phyloP scores from a whole-genome alignment of 352 stramenopile species.

The Phytophthora capsici region DNA sequence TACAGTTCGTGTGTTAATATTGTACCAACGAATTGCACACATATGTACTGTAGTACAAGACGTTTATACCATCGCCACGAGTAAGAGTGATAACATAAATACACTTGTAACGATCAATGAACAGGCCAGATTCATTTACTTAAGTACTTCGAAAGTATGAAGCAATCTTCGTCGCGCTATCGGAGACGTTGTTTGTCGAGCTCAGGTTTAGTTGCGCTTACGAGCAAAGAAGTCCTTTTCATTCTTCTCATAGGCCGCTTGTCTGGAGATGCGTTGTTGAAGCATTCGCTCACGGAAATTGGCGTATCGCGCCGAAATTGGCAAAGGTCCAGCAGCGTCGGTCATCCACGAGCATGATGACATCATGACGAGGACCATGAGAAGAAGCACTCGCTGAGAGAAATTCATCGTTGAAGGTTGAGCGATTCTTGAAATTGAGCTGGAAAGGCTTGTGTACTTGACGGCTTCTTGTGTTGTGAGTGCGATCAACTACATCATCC shows the following conservation, averaged over 20 bases:
- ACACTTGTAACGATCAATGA: too few species aligned
- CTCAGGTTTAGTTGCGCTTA: constrained; percentile 21
- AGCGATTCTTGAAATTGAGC: constrained; percentile 8
- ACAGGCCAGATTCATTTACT: too few species aligned
- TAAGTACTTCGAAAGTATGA: too few species aligned
- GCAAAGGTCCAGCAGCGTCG: constrained; percentile 12
- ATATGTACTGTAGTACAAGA: too few species aligned
- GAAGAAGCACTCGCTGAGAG: constrained; percentile 22
- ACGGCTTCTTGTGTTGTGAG: constrained; percentile 2
- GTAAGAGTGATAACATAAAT: too few species aligned
- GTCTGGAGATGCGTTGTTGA: constrained; percentile 13
- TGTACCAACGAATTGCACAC: too few species aligned
- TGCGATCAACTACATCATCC: not conserved
- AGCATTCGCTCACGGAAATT: constrained; percentile 31
- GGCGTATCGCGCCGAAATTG: constrained; percentile 11
- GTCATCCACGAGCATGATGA: constrained; percentile 5
- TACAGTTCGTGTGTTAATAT: too few species aligned
- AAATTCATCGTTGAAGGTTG: constrained; percentile 17
- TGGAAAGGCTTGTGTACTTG: constrained; percentile 5
- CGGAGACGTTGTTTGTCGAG: too few species aligned
- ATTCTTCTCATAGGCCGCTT: constrained; percentile 24
- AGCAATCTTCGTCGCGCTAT: not conserved
- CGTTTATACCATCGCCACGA: too few species aligned
- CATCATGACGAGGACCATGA: constrained; percentile 22
- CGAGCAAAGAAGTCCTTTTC: constrained; percentile 26